A percentile compares a stretch with the other conserved stretches of the same genome.
These are phyloP conservation scores for Paraphoma chrysanthemicola DNA, from an alignment of 2,329 filamentous ascomycete genomes.

Conservation along the genomic window DNA sequence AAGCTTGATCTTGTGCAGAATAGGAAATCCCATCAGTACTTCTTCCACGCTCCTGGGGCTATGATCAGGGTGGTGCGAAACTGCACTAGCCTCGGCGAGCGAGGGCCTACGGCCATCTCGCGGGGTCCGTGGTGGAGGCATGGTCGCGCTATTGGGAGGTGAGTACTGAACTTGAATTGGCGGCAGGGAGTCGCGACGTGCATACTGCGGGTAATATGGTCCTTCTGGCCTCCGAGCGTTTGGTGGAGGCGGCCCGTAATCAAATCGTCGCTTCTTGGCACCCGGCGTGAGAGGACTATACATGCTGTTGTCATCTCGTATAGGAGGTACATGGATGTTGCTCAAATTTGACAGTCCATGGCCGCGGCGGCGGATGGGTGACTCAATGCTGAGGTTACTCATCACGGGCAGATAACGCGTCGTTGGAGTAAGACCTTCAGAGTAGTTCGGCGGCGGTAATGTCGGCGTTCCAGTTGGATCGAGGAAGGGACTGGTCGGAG, in stretches of 20 bases:
- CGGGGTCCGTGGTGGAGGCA: conserved; percentile 43
- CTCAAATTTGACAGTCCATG: conserved; percentile 35
- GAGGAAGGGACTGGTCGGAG: conserved; percentile 64
- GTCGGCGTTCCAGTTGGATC: conserved; percentile 53
- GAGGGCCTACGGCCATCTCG: conserved; percentile 30
- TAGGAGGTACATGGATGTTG: conserved; percentile 34
- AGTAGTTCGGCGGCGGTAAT: conserved; percentile 47
- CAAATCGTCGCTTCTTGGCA: conserved; percentile 44
- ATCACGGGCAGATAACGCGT: conserved; percentile 45
- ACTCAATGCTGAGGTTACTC: conserved; percentile 52
- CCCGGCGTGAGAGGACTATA: conserved; percentile 44
- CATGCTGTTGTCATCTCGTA: conserved; percentile 32
- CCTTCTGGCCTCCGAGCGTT: conserved; percentile 67
- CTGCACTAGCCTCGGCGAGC: conserved; percentile 12
- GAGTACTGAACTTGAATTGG: conserved; percentile 40
- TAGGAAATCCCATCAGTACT: conserved; percentile 77
- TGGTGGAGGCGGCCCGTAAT: conserved; percentile 44
- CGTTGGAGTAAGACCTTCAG: conserved; percentile 40
- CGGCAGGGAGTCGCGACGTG: conserved; percentile 43
- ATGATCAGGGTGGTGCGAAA: conserved; percentile 46
- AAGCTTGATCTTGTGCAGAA: conserved; percentile 77
- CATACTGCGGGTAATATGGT: conserved; percentile 41
- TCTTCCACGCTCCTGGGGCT: conserved; percentile 63
- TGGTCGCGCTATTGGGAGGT: conserved; percentile 40
- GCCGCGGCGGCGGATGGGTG: conserved; percentile 34